Percentiles rank a stretch among this genome's conserved stretches.
Conservation (phyloP, 2,329 filamentous ascomycete species). For the Didymella exigua region DNA sequence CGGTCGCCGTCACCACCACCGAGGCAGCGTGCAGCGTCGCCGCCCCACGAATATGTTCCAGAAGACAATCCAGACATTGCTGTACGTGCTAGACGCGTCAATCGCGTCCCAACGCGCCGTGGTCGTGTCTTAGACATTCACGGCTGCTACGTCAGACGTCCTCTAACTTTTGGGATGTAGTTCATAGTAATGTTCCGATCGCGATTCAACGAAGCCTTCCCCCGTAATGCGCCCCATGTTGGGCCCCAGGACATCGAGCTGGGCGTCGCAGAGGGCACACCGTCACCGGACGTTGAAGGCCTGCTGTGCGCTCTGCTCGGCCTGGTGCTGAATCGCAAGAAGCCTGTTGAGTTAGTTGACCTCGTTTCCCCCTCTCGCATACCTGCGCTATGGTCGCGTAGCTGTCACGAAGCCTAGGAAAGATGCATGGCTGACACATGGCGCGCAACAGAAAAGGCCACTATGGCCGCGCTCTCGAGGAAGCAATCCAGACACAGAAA, state of each 20-base stretch:
- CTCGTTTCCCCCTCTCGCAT: slow-evolving; percentile 19
- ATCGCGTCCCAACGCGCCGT: slow-evolving; percentile 46
- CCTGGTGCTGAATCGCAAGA: slow-evolving; percentile 93
- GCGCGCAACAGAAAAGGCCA: slow-evolving; percentile 74
- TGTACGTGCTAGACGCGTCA: slow-evolving; percentile 65
- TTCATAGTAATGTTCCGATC: slow-evolving; percentile 98
- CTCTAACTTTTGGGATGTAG: slow-evolving; percentile 57
- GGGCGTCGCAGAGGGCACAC: slow-evolving; percentile 77
- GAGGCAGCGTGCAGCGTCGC: slow-evolving; percentile 82
- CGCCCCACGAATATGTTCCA: slow-evolving; percentile 85
- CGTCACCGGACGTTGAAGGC: slow-evolving; percentile 83
- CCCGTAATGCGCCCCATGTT: slow-evolving; percentile 84
- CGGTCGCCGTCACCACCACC: slow-evolving; percentile 55
- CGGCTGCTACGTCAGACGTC: slow-evolving; percentile 14
- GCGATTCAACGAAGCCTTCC: slow-evolving; percentile 88
- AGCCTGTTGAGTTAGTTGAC: slow-evolving; percentile 89
- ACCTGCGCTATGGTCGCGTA: slow-evolving; percentile 29
- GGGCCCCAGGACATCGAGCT: slow-evolving; percentile 94
- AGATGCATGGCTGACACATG: slow-evolving; percentile 40
- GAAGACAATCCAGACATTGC: slow-evolving; percentile 92
- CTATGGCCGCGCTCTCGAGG: slow-evolving; percentile 90
- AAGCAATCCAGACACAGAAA: slow-evolving; percentile 84
- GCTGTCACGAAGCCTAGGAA: not conserved
- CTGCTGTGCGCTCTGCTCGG: slow-evolving; percentile 88
- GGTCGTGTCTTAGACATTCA: slow-evolving; percentile 15